Conservation (phyloP, 208 protist species). For the Crithidia fasciculata region DNA sequence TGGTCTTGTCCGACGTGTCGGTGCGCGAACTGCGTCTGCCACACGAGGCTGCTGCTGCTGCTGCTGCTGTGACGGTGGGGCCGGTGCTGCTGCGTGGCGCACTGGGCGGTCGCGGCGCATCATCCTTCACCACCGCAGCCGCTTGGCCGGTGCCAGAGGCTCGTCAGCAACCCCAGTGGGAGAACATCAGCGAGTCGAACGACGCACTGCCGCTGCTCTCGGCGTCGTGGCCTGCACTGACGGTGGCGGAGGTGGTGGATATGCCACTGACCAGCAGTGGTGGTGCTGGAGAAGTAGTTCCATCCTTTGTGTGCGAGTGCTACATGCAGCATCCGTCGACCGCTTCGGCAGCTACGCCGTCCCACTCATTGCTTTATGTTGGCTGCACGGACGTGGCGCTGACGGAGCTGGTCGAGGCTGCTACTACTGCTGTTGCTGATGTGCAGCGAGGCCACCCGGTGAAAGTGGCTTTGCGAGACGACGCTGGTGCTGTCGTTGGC, state of each 20-base stretch:
- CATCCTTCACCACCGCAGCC: constrained; percentile 1
- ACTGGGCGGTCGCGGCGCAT: not conserved
- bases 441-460: not conserved
- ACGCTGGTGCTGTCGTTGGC: constrained; percentile 5
- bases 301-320: constrained; percentile 13
- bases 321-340: not conserved
- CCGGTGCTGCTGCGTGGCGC: constrained; percentile 14
- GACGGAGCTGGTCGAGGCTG: not conserved
- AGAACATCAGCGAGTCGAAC: not conserved
- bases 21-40: not conserved
- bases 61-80: not conserved
- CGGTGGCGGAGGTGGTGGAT: constrained; percentile 5
- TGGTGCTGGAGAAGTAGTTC: no score
- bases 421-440: not conserved
- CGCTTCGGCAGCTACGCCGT: not conserved
- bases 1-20: constrained; percentile 5
- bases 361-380: not conserved
- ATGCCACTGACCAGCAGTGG: not conserved
- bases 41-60: not conserved
- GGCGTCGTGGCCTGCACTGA: constrained; percentile 10
- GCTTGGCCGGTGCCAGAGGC: constrained; percentile 4
- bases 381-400: constrained; percentile 10
- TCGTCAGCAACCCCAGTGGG: not conserved
- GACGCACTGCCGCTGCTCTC: not conserved
- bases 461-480: constrained; percentile 13